phyloP scores from a whole-genome alignment of 2,329 filamentous ascomycete genomes.

The Akanthomyces dipterigenus region DNA sequence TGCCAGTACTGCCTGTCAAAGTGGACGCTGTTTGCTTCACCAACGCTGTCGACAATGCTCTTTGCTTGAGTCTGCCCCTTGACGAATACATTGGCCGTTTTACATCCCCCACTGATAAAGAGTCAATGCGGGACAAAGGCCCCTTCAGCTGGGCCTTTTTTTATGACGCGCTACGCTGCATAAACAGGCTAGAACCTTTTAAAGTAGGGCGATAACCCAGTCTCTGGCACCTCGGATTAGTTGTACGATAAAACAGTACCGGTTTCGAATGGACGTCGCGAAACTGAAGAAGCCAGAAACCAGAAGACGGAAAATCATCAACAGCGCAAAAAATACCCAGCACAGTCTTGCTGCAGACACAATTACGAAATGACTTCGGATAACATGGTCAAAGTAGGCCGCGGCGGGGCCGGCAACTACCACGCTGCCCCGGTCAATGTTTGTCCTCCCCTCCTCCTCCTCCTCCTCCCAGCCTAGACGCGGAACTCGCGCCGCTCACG shows the following conservation, averaged over 20 bases:
- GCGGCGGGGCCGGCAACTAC: constrained; percentile 53
- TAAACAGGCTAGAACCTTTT: not conserved
- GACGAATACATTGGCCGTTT: no score
- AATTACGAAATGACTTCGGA: constrained; percentile 24
- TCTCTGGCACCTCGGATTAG: not conserved
- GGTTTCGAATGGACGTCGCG: not conserved
- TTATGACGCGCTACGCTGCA: not conserved
- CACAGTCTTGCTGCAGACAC: not conserved
- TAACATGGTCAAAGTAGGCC: constrained; percentile 40
- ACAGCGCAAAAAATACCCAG: not conserved
- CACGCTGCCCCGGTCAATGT: constrained; percentile 19
- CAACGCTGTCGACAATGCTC: not conserved
- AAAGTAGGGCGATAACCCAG: not conserved
- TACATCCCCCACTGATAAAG: not conserved
- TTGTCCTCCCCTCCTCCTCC: not conserved
- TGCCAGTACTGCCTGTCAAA: not conserved
- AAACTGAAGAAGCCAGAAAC: not conserved
- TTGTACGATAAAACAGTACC: not conserved
- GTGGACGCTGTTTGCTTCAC: not conserved
- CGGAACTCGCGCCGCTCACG: not conserved
- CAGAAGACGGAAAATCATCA: not conserved
- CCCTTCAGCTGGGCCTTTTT: not conserved
- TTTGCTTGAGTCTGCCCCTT: not conserved
- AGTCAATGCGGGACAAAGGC: constrained; percentile 4
- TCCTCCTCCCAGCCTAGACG: not conserved